A percentile compares a stretch with the other conserved stretches of the same genome.
Conservation (phyloP, 2,329 filamentous ascomycete species). For the Alternaria rosae region DNA sequence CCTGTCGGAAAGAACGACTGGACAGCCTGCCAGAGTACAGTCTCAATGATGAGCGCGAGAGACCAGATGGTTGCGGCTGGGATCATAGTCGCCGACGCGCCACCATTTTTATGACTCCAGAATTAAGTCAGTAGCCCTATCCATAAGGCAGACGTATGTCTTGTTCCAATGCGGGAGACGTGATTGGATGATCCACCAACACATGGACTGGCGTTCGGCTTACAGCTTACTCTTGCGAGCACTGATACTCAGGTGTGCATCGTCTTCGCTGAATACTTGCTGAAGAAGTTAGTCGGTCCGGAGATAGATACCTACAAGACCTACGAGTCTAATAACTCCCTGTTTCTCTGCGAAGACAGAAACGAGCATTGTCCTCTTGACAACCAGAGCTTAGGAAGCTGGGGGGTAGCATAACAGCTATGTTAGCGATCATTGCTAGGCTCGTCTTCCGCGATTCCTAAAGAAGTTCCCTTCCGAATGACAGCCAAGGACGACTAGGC, state of each 20-base stretch:
- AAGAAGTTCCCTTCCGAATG: neutral
- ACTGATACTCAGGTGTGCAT: rapidly evolving
- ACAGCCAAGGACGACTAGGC: neutral
- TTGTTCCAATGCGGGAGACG: neutral
- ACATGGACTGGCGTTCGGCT: neutral
- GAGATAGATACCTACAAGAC: neutral
- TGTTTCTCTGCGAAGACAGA: neutral
- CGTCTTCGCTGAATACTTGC: neutral
- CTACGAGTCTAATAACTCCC: neutral
- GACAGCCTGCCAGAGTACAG: neutral
- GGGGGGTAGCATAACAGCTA: neutral
- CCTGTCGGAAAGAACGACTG: neutral
- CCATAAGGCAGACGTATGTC: neutral
- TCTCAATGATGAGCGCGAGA: neutral
- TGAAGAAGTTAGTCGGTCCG: neutral
- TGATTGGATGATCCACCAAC: neutral
- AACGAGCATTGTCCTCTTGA: neutral
- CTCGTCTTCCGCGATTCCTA: neutral
- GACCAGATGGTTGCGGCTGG: neutral
- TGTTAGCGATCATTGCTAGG: too few relatives aligned
- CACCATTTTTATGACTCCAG: neutral
- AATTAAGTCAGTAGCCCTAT: neutral
- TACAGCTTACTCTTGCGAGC: neutral
- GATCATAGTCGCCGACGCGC: too few relatives aligned
- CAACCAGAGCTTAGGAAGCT: neutral